Conservation (phyloP, 306 rosid species). For the Morella rubra region DNA sequence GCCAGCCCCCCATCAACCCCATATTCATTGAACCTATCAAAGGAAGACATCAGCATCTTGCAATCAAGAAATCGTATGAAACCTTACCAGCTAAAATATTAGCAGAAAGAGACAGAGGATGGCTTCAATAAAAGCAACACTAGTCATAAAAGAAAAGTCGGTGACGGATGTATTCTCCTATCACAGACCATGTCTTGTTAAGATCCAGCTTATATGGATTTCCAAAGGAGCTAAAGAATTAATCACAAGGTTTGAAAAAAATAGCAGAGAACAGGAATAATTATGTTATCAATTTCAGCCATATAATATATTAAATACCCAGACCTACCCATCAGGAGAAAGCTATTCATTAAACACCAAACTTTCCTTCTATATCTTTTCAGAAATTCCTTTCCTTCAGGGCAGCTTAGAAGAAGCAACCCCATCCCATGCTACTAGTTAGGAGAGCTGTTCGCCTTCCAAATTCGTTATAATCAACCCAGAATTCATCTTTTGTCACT, state of each 20-base stretch:
- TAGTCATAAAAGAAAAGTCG: background rate
- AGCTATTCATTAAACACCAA: background rate
- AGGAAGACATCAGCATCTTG: background rate
- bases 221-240: background rate
- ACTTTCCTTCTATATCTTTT: background rate
- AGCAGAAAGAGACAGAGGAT: background rate
- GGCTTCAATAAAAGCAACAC: background rate
- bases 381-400: background rate
- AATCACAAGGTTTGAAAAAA: background rate
- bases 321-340: background rate
- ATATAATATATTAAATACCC: background rate
- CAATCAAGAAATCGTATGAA: constrained; percentile 1
- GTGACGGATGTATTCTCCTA: background rate
- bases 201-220: background rate
- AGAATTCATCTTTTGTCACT: background rate
- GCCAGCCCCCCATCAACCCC: constrained; percentile 55
- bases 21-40: constrained; percentile 45
- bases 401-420: background rate
- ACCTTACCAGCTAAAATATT: background rate
- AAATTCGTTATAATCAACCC: too few relatives aligned
- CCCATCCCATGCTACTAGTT: background rate
- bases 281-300: background rate
- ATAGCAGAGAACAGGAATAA: background rate
- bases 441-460: background rate
- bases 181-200: background rate